A percentile compares a stretch with the other conserved stretches of the same genome.
Evolutionary conservation across 352 stramenopile species (phyloP).

Genomic region (Peronospora belbahrii): DNA sequence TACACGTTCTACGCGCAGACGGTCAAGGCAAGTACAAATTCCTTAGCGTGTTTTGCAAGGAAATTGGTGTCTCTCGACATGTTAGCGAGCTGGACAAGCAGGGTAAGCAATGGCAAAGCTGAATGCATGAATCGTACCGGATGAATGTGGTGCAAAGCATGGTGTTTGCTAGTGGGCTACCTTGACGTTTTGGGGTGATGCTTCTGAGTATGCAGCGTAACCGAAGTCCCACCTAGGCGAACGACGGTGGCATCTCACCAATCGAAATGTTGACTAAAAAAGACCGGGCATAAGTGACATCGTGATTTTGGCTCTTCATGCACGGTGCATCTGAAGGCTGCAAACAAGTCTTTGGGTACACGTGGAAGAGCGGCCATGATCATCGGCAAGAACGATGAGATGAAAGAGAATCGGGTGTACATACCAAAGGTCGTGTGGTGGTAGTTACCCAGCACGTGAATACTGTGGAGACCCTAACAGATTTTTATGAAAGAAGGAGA

Average conservation of each 20-base stretch:
- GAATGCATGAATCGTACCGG: not conserved
- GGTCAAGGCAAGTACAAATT: not conserved
- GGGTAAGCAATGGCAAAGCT: not conserved
- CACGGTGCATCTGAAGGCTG: conserved; percentile 3
- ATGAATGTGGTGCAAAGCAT: not conserved
- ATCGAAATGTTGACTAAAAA: not conserved
- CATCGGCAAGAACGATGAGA: conserved; percentile 10
- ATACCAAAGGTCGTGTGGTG: conserved; percentile 2
- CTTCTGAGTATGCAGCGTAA: not conserved
- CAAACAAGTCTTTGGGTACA: conserved; percentile 3
- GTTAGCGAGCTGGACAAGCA: not conserved
- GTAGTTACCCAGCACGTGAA: not conserved
- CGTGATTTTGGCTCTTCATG: conserved; percentile 6
- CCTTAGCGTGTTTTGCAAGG: not conserved
- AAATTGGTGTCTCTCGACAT: not conserved
- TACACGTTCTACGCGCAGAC: not conserved
- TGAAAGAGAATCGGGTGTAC: conserved; percentile 11
- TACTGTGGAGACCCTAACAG: not conserved
- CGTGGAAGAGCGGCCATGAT: conserved; percentile 2
- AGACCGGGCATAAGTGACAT: not conserved
- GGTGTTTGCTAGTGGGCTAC: not conserved
- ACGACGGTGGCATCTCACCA: not conserved
- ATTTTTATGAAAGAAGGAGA: too few species aligned
- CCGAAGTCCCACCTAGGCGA: not conserved
- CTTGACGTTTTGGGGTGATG: not conserved